These are phyloP conservation scores for Sphagnum fallax DNA, from an alignment of 228 moss, liverwort and hornwort genomes.

Conservation along the genomic window DNA sequence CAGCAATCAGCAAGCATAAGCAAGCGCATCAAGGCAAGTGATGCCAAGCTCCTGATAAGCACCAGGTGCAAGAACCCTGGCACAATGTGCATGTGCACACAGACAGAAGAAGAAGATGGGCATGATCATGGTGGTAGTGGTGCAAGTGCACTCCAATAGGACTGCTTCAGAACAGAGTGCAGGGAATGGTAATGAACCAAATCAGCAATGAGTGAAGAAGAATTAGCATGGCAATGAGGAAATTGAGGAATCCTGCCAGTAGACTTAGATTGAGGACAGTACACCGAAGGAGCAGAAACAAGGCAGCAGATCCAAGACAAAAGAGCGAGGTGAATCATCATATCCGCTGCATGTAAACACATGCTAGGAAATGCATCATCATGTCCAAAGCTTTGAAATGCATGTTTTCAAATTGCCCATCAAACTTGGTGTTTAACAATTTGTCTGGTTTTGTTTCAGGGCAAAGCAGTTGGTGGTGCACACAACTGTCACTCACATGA, in stretches of 20 bases:
- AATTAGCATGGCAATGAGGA: constrained; percentile 56
- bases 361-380: too few species aligned
- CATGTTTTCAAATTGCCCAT: too few species aligned
- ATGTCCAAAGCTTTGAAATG: too few species aligned
- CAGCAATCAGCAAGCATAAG: not conserved
- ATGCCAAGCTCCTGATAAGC: not conserved
- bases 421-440: too few species aligned
- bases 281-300: constrained; percentile 87
- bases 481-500: too few species aligned
- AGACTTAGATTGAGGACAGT: constrained; percentile 63
- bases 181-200: too few species aligned
- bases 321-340: constrained; percentile 72
- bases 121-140: not conserved
- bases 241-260: constrained; percentile 68
- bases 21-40: not conserved
- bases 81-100: too few species aligned
- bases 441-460: too few species aligned
- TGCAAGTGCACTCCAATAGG: not conserved
- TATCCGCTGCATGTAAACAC: constrained; percentile 10
- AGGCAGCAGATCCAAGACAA: constrained; percentile 75
- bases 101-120: too few species aligned
- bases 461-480: too few species aligned
- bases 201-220: not conserved
- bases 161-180: not conserved
- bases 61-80: too few species aligned